These are phyloP conservation scores for Bipolaris cookei DNA, from an alignment of 2,329 filamentous ascomycete species.

Conservation along the genomic window DNA sequence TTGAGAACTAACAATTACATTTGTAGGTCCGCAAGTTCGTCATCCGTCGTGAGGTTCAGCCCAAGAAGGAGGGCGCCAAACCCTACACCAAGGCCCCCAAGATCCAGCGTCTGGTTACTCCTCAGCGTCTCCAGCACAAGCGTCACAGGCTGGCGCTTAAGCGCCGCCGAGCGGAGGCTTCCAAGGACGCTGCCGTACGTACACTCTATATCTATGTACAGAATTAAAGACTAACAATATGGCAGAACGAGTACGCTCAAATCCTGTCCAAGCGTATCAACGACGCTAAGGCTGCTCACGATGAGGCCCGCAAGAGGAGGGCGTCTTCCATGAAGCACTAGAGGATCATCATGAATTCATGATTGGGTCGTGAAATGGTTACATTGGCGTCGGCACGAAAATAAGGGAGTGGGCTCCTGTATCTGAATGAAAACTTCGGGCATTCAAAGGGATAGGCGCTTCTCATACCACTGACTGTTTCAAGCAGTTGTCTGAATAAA, in stretches of 20 bases:
- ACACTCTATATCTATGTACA: not conserved
- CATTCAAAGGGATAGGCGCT: constrained; percentile 43
- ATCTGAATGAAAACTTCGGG: constrained; percentile 44
- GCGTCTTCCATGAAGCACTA: constrained; percentile 72
- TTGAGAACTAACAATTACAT: constrained; percentile 35
- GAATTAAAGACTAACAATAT: constrained; percentile 17
- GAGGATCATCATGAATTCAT: constrained; percentile 40
- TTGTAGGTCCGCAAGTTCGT: constrained; percentile 97
- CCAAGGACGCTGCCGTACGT: constrained; percentile 98
- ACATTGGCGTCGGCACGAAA: constrained; percentile 48
- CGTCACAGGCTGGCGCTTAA: constrained; percentile 97
- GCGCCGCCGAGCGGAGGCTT: constrained; percentile 94
- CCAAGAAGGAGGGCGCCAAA: constrained; percentile 94
- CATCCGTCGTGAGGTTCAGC: constrained; percentile 97
- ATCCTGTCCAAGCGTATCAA: constrained; percentile 95
- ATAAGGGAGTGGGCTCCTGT: constrained; percentile 41
- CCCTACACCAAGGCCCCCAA: constrained; percentile 99
- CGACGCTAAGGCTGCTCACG: constrained; percentile 94
- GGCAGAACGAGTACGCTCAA: constrained; percentile 95
- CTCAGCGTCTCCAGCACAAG: constrained; percentile 99
- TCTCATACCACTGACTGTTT: constrained; percentile 47
- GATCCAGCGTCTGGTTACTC: constrained; percentile 99
- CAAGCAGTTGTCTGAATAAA: constrained; percentile 46
- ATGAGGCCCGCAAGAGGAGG: constrained; percentile 93
- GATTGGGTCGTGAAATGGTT: constrained; percentile 45